Conservation (phyloP, 768 basidiomycete species). For the Sutorius australiensis region DNA sequence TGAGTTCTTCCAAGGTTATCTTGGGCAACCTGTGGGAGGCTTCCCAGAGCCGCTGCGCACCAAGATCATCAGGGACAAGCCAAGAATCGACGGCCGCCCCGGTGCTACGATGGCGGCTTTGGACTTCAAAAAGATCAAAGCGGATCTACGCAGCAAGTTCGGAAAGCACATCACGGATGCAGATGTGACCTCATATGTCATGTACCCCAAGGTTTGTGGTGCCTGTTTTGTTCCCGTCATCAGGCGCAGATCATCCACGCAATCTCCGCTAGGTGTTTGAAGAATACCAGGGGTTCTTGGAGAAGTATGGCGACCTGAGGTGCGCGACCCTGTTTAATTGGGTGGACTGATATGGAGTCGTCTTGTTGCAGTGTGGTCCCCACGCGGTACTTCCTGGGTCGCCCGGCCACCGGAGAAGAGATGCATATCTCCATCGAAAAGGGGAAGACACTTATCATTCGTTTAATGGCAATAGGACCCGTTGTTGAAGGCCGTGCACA, state of each 20-base stretch:
- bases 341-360: slow-evolving; percentile 9
- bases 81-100: slow-evolving; percentile 90
- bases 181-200: slow-evolving; percentile 93
- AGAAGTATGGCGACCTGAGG: slow-evolving; percentile 95
- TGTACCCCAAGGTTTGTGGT: slow-evolving; percentile 90
- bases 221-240: slow-evolving; percentile 3
- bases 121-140: slow-evolving; percentile 96
- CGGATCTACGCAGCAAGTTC: slow-evolving; percentile 87
- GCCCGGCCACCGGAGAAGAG: slow-evolving; percentile 90
- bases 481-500: slow-evolving; percentile 89
- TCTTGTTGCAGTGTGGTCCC: slow-evolving; percentile 72
- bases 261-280: slow-evolving; percentile 74
- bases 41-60: slow-evolving; percentile 97
- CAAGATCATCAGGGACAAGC: slow-evolving; percentile 89
- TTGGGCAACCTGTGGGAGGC: slow-evolving; percentile 96
- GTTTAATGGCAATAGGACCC: slow-evolving; percentile 92
- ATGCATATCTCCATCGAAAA: slow-evolving; percentile 95
- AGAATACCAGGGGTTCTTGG: slow-evolving; percentile 91
- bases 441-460: slow-evolving; percentile 95
- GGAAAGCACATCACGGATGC: slow-evolving; percentile 91
- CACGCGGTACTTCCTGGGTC: slow-evolving; percentile 95
- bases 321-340: slow-evolving; percentile 32
- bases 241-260: slow-evolving; percentile 6
- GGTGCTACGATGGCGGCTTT: slow-evolving; percentile 83
- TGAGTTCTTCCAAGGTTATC: slow-evolving; percentile 99